These are phyloP conservation scores for Clavispora asparagi DNA, from an alignment of 805 yeast genomes.

Conservation along the genomic window DNA sequence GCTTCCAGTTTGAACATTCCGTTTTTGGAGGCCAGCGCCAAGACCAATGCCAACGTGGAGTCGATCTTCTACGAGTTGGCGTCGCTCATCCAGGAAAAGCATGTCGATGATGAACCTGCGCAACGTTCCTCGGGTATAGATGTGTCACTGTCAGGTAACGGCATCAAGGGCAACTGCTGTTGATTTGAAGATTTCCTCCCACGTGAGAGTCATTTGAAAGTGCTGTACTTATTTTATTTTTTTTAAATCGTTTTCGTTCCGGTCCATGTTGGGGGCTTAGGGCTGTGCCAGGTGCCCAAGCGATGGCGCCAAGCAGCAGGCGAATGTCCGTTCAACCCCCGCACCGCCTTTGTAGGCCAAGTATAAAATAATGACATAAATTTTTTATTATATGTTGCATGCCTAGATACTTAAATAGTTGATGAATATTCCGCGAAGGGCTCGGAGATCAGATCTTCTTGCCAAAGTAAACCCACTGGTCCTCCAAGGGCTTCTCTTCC, in stretches of 20 bases:
- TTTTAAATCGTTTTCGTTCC: background rate
- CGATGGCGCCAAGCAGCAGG: no score
- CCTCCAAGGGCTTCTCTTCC: slow-evolving; percentile 72
- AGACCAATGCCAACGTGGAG: slow-evolving; percentile 87
- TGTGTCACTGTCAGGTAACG: slow-evolving; percentile 27
- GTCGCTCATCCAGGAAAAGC: slow-evolving; percentile 76
- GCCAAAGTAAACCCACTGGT: slow-evolving; percentile 81
- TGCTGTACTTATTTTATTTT: background rate
- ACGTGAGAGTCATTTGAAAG: background rate
- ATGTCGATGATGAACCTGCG: slow-evolving; percentile 39
- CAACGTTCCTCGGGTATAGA: slow-evolving; percentile 29
- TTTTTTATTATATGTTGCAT: background rate
- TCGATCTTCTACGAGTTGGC: slow-evolving; percentile 89
- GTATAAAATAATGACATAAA: background rate
- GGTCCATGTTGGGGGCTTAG: background rate
- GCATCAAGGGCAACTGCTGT: slow-evolving; percentile 36
- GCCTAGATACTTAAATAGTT: background rate
- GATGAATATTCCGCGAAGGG: background rate
- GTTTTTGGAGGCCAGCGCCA: slow-evolving; percentile 94
- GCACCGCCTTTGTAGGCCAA: background rate
- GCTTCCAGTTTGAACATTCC: slow-evolving; percentile 86
- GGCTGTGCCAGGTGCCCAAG: background rate
- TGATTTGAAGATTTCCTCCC: slow-evolving; percentile 7
- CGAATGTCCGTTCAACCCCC: background rate
- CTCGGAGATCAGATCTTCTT: slow-evolving; percentile 41